phyloP scores from a whole-genome alignment of 139 green algal genomes.

The Chlorella sp. region DNA sequence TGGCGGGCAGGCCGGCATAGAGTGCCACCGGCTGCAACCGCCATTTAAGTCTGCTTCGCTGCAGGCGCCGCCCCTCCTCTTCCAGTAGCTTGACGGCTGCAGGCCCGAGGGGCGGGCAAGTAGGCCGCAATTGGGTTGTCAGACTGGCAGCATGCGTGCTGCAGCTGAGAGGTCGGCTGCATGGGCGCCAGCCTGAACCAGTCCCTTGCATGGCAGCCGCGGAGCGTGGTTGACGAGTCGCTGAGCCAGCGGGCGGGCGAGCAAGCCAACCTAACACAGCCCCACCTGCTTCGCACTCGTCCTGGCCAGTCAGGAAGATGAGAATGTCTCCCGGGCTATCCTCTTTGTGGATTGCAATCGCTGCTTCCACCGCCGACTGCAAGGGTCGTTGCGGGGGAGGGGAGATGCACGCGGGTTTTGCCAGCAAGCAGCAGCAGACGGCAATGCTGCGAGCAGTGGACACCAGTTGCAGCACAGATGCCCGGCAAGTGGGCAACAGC shows the following conservation, averaged over 20 bases:
- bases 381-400: slow-evolving; percentile 87
- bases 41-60: slow-evolving; percentile 26
- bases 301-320: slow-evolving; percentile 89
- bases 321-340: slow-evolving; percentile 90
- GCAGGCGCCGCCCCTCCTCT: slow-evolving; percentile 59
- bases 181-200: not conserved
- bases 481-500: no score
- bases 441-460: no score
- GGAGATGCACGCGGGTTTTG: no score
- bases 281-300: slow-evolving; percentile 69
- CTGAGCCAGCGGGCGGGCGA: not conserved
- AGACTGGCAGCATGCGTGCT: not conserved
- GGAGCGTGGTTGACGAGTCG: no score
- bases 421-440: no score
- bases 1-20: slow-evolving; percentile 80
- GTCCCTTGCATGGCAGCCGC: not conserved
- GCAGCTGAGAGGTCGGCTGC: not conserved
- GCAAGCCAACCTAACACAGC: not conserved
- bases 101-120: not conserved
- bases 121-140: no score
- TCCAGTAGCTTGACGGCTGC: slow-evolving; percentile 66
- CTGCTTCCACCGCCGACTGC: slow-evolving; percentile 70
- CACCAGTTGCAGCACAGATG: no score
- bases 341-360: slow-evolving; percentile 73
- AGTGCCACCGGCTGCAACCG: slow-evolving; percentile 70